Evolutionary conservation across 129 eudicot genomes (phyloP).

Genomic region (Flaveria linearis): DNA sequence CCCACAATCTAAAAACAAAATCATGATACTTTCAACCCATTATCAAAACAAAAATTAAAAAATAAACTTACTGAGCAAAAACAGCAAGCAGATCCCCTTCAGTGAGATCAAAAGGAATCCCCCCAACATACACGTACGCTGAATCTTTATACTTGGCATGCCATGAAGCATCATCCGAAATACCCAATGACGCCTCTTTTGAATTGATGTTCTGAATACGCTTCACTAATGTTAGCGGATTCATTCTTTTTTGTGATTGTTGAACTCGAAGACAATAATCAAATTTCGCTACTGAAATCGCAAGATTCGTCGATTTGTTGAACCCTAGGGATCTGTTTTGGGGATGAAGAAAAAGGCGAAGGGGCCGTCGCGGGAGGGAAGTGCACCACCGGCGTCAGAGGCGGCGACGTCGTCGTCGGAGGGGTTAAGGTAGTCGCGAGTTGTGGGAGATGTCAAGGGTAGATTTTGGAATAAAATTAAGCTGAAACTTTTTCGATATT

Average conservation of each 20-base stretch:
- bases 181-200: conserved; percentile 78
- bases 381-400: too few species aligned
- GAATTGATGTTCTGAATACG: conserved; percentile 87
- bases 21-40: background rate
- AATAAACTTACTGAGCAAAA: conserved; percentile 70
- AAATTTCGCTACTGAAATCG: background rate
- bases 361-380: too few species aligned
- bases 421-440: too few species aligned
- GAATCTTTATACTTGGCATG: conserved; percentile 91
- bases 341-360: background rate
- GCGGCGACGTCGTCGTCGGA: too few species aligned
- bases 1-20: background rate
- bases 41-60: background rate
- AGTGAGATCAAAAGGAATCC: conserved; percentile 85
- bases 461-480: too few species aligned
- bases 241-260: conserved; percentile 41
- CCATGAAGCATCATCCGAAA: conserved; percentile 96
- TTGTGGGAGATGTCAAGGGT: too few species aligned
- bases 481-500: too few species aligned
- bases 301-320: background rate
- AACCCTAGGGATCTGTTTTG: conserved; percentile 20
- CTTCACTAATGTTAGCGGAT: conserved; percentile 88
- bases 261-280: background rate
- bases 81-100: conserved; percentile 96
- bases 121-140: conserved; percentile 86